Percentiles rank a stretch among this genome's conserved stretches.
phyloP scores from a whole-genome alignment of 164 flowering plant genomes.

The Vitis rupestris region DNA sequence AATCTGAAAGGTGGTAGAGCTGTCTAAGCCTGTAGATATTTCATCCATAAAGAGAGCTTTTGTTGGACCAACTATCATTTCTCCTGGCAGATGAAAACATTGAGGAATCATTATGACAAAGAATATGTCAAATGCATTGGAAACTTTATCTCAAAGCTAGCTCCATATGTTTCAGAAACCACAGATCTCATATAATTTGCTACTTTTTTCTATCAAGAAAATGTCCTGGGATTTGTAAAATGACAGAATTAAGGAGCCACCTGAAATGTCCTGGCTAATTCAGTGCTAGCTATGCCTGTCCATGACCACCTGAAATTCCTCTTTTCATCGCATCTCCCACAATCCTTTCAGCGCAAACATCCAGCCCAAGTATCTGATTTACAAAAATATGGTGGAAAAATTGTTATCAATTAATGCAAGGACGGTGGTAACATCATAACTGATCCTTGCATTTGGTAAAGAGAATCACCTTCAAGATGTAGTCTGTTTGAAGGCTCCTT shows the following conservation, averaged over 20 bases:
- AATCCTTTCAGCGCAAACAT: conserved; percentile 24
- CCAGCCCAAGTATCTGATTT: conserved; percentile 29
- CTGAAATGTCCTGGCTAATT: too few relatives aligned
- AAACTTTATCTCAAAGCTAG: too few relatives aligned
- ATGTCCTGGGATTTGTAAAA: too few relatives aligned
- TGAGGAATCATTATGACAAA: not conserved
- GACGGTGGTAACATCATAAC: not conserved
- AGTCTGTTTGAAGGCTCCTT: conserved; percentile 23
- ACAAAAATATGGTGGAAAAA: not conserved
- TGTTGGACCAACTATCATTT: conserved; percentile 47
- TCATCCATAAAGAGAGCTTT: conserved; percentile 53
- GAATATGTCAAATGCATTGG: too few relatives aligned
- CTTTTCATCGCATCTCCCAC: conserved; percentile 30
- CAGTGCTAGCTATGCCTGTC: not conserved
- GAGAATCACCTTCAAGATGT: conserved; percentile 21
- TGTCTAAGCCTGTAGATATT: conserved; percentile 53
- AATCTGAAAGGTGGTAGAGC: conserved; percentile 51
- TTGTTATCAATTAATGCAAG: not conserved
- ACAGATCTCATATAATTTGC: too few relatives aligned
- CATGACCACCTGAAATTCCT: conserved; percentile 23
- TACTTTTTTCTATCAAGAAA: too few relatives aligned
- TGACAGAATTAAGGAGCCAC: too few relatives aligned
- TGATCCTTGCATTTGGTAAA: not conserved
- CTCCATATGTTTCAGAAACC: too few relatives aligned
- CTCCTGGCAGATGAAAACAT: conserved; percentile 26